Conservation (phyloP, 352 stramenopile genomes). For the Phytophthora pseudosyringae region DNA sequence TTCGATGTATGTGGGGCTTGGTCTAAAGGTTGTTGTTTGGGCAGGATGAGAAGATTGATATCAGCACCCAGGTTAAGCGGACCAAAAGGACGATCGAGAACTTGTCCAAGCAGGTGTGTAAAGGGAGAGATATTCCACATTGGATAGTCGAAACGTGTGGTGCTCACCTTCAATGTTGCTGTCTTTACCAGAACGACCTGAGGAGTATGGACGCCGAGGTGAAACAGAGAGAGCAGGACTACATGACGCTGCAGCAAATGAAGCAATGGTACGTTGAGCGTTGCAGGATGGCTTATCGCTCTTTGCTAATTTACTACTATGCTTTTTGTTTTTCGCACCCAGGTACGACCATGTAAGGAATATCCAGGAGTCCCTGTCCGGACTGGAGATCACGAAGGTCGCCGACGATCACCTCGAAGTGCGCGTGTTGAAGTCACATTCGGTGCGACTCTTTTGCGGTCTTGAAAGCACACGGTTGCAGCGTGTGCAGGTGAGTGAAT, state of each 20-base stretch:
- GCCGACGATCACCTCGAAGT: conserved; percentile 70
- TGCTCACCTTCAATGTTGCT: conserved; percentile 1
- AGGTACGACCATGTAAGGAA: conserved; percentile 75
- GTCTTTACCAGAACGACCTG: conserved; percentile 54
- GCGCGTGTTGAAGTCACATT: conserved; percentile 55
- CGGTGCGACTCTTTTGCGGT: conserved; percentile 67
- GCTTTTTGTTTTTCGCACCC: neutral
- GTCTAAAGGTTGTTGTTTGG: neutral
- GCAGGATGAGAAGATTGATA: conserved; percentile 77
- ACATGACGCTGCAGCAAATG: conserved; percentile 73
- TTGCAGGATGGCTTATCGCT: neutral
- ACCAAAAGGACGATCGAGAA: conserved; percentile 60
- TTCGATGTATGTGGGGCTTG: neutral
- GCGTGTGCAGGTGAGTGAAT: conserved; percentile 58
- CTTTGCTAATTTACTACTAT: neutral
- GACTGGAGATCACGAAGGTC: conserved; percentile 64
- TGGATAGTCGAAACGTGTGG: conserved; percentile 9
- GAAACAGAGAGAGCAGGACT: conserved; percentile 80
- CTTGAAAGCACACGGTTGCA: conserved; percentile 56
- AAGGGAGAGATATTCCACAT: neutral
- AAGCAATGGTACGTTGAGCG: conserved; percentile 60
- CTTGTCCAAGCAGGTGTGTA: conserved; percentile 60
- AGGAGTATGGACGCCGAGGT: conserved; percentile 72
- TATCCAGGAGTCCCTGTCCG: conserved; percentile 59
- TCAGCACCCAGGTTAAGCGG: conserved; percentile 70